Evolutionary conservation across 495 filamentous ascomycete species (phyloP).

Genomic region (Collariella sp.): DNA sequence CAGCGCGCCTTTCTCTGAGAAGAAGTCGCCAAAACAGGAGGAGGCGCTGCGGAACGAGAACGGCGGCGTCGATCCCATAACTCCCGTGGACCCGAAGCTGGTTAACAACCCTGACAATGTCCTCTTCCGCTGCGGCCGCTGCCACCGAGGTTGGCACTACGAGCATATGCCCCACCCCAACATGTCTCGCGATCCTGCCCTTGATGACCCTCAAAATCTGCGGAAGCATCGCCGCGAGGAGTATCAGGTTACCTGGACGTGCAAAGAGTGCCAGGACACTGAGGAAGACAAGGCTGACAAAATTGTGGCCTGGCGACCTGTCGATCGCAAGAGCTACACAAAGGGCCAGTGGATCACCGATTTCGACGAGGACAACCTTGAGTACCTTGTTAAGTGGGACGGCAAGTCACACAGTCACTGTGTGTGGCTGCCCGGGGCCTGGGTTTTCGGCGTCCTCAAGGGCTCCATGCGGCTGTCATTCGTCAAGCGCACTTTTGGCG

Average conservation of each 20-base stretch:
- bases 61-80: slow-evolving; percentile 66
- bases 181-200: slow-evolving; percentile 27
- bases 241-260: slow-evolving; percentile 62
- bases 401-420: slow-evolving; percentile 67
- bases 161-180: slow-evolving; percentile 58
- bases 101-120: slow-evolving; percentile 69
- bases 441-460: slow-evolving; percentile 72
- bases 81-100: slow-evolving; percentile 47
- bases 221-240: slow-evolving; percentile 38
- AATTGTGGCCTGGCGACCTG: slow-evolving; percentile 81
- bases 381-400: slow-evolving; percentile 89
- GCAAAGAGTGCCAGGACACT: slow-evolving; percentile 57
- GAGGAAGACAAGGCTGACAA: slow-evolving; percentile 52
- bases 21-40: slow-evolving; percentile 67
- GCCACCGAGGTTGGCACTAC: slow-evolving; percentile 74
- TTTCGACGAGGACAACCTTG: slow-evolving; percentile 56
- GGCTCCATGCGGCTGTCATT: slow-evolving; percentile 64
- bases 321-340: slow-evolving; percentile 41
- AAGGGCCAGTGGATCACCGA: slow-evolving; percentile 42
- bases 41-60: slow-evolving; percentile 73
- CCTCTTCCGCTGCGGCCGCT: slow-evolving; percentile 71
- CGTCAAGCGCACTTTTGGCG: slow-evolving; percentile 53
- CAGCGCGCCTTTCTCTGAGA: slow-evolving; percentile 57
- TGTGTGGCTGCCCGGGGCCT: slow-evolving; percentile 78
- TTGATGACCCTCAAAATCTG: slow-evolving; percentile 33